These are phyloP conservation scores for Podaxis rugospora DNA, from an alignment of 768 basidiomycete species.

Conservation along the genomic window DNA sequence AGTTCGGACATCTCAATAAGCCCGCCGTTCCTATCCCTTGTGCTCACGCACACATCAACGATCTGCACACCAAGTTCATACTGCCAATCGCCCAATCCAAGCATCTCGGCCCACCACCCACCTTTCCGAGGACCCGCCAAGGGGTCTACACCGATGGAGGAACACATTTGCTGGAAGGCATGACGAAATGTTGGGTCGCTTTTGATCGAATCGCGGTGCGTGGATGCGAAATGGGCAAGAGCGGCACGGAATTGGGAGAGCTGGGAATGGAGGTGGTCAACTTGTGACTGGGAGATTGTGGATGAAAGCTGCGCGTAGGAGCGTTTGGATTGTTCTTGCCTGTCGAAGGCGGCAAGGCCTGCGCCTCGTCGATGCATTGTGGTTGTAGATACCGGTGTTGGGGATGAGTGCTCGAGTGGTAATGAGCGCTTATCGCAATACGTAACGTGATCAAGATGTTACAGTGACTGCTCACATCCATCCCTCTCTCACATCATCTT, in stretches of 20 bases:
- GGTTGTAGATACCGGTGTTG: background rate
- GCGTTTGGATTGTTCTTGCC: constrained; percentile 76
- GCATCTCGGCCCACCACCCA: constrained; percentile 89
- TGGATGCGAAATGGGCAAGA: constrained; percentile 73
- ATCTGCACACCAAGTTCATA: constrained; percentile 95
- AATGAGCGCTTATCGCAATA: no score
- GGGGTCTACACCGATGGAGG: constrained; percentile 91
- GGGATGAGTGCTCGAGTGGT: no score
- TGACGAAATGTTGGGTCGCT: constrained; percentile 83
- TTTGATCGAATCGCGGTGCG: constrained; percentile 81
- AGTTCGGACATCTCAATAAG: constrained; percentile 88
- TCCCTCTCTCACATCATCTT: no score
- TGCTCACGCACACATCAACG: constrained; percentile 87
- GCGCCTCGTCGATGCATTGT: constrained; percentile 77
- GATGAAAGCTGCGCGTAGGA: constrained; percentile 82
- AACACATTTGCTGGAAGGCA: constrained; percentile 95
- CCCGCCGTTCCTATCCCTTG: constrained; percentile 87
- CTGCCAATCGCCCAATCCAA: constrained; percentile 91
- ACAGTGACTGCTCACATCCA: no score
- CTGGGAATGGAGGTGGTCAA: constrained; percentile 76
- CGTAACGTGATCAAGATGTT: no score
- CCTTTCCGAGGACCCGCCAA: constrained; percentile 81
- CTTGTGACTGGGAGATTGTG: constrained; percentile 70
- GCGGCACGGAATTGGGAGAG: constrained; percentile 81
- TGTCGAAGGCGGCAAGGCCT: constrained; percentile 84